Percentiles rank a stretch among this genome's conserved stretches.
Conservation (phyloP, 108 stramenopile species). For the Bacterosira constricta region DNA sequence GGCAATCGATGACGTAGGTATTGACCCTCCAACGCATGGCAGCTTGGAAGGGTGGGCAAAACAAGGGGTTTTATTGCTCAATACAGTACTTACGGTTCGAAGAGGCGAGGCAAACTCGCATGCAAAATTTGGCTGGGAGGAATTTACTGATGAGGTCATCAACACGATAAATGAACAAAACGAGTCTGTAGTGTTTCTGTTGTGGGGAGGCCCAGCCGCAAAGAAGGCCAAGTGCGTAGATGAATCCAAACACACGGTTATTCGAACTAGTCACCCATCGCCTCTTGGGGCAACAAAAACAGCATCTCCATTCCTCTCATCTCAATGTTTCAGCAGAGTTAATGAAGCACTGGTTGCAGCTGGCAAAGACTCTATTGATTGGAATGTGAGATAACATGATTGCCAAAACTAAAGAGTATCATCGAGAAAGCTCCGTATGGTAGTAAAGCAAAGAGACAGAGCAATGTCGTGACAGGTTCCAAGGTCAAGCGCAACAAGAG, state of each 20-base stretch:
- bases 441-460: too few relatives aligned
- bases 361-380: conserved; percentile 78
- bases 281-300: conserved; percentile 85
- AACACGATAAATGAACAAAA: conserved; percentile 45
- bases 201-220: conserved; percentile 98
- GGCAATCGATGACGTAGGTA: conserved; percentile 52
- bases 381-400: conserved; percentile 54
- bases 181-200: conserved; percentile 86
- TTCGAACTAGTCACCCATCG: conserved; percentile 61
- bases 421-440: too few relatives aligned
- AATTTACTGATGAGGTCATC: conserved; percentile 92
- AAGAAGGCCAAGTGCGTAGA: conserved; percentile 61
- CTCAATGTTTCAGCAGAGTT: conserved; percentile 69
- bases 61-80: conserved; percentile 99
- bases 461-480: too few relatives aligned
- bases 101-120: conserved; percentile 92
- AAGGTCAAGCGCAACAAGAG: too few relatives aligned
- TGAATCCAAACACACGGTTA: conserved; percentile 59
- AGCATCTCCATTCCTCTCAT: conserved; percentile 78
- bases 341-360: conserved; percentile 62
- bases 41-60: conserved; percentile 81
- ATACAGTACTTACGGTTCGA: conserved; percentile 94
- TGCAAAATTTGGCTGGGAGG: conserved; percentile 93
- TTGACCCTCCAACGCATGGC: conserved; percentile 69
- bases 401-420: too few relatives aligned